phyloP scores from a whole-genome alignment of 805 yeast species.

The Candida awuae region DNA sequence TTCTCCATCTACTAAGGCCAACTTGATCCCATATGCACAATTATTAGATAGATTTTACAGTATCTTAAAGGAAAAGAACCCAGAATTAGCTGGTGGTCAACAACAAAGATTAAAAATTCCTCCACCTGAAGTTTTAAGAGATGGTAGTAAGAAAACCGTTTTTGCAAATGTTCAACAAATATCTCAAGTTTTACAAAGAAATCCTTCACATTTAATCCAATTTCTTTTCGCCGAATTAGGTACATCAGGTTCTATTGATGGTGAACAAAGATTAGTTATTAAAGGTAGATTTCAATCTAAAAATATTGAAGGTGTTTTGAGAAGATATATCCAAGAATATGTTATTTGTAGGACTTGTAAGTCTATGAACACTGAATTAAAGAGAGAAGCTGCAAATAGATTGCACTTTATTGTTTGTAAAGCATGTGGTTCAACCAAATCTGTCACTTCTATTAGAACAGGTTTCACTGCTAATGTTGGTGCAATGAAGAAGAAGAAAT shows the following conservation, averaged over 20 bases:
- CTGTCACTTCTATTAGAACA: constrained; percentile 94
- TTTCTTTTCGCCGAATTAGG: constrained; percentile 97
- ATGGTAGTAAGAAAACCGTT: constrained; percentile 92
- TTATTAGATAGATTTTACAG: constrained; percentile 79
- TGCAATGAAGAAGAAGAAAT: constrained; percentile 61
- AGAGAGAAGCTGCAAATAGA: constrained; percentile 93
- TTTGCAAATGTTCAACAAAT: constrained; percentile 95
- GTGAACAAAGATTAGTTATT: constrained; percentile 91
- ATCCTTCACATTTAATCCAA: constrained; percentile 94
- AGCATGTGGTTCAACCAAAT: constrained; percentile 95
- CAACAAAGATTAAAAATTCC: constrained; percentile 93
- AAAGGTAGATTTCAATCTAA: constrained; percentile 98
- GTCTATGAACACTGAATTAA: constrained; percentile 91
- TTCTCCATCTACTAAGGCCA: constrained; percentile 35
- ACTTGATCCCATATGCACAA: constrained; percentile 59
- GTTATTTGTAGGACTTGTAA: constrained; percentile 99
- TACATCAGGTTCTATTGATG: constrained; percentile 98
- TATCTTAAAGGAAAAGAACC: constrained; percentile 86
- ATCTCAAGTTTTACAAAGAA: constrained; percentile 88
- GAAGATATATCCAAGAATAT: constrained; percentile 94
- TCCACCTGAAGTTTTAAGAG: constrained; percentile 94
- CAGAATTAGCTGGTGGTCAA: constrained; percentile 96
- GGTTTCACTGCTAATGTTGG: constrained; percentile 99
- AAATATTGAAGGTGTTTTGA: constrained; percentile 91
- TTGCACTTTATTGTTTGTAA: constrained; percentile 96